Conservation (phyloP, 1,139 yeast genomes). For the Magnusiomyces tetraspermus region DNA sequence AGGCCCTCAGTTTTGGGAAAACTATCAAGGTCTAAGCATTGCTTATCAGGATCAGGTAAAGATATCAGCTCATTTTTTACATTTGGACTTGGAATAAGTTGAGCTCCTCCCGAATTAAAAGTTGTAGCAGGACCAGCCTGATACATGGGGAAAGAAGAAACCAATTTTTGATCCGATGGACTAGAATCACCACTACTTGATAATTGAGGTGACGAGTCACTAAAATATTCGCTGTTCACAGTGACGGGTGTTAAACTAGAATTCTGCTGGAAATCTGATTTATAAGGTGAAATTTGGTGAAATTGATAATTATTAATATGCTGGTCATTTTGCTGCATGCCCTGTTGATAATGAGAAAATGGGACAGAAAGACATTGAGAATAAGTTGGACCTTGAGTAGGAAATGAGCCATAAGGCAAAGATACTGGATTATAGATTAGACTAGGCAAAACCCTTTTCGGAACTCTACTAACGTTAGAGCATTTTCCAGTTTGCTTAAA, state of each 20-base stretch:
- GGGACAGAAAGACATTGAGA: background rate
- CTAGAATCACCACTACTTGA: background rate
- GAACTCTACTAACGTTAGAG: conserved; percentile 19
- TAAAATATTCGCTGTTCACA: background rate
- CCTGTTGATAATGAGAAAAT: background rate
- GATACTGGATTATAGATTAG: background rate
- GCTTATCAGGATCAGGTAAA: background rate
- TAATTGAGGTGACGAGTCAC: background rate
- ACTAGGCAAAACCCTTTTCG: conserved; percentile 15
- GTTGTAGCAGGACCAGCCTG: background rate
- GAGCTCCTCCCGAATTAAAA: background rate
- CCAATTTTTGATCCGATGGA: background rate
- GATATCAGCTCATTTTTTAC: background rate
- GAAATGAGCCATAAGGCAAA: background rate
- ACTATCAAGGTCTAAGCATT: no score
- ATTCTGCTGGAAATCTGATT: background rate
- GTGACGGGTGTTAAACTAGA: background rate
- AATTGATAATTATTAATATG: background rate
- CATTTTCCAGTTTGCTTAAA: conserved; percentile 18
- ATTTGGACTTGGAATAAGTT: background rate
- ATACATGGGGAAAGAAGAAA: background rate
- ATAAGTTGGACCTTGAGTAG: background rate
- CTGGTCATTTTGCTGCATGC: background rate
- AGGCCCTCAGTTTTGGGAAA: no score
- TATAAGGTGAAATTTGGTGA: background rate